Conservation (phyloP, 2,329 filamentous ascomycete genomes). For the Alternaria hordeiaustralica region DNA sequence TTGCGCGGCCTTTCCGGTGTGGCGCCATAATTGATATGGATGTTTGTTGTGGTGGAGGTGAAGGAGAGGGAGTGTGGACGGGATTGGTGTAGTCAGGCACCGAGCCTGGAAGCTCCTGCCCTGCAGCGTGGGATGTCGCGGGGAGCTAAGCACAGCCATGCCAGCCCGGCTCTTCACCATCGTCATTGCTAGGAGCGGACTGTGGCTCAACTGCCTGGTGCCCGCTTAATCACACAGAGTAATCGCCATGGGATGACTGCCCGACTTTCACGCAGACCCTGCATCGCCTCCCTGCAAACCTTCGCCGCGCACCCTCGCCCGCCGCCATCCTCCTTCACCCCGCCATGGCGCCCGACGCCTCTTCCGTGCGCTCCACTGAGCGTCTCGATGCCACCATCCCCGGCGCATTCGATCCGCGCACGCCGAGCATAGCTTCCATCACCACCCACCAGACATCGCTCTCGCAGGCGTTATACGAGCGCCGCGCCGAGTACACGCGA, state of each 20-base stretch:
- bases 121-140: background rate
- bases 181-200: slow-evolving; percentile 15
- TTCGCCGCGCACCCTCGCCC: background rate
- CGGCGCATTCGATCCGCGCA: slow-evolving; percentile 52
- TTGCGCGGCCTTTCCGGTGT: slow-evolving; percentile 41
- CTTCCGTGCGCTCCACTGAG: slow-evolving; percentile 35
- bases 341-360: slow-evolving; percentile 36
- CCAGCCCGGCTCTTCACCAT: slow-evolving; percentile 3
- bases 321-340: slow-evolving; percentile 13
- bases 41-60: slow-evolving; percentile 1
- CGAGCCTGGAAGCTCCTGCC: background rate
- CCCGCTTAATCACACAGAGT: slow-evolving; percentile 12
- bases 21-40: slow-evolving; percentile 33
- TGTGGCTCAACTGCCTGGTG: slow-evolving; percentile 22
- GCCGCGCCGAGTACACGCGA: slow-evolving; percentile 79
- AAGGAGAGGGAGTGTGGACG: background rate
- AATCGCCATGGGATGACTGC: slow-evolving; percentile 13
- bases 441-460: slow-evolving; percentile 56
- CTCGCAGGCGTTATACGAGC: slow-evolving; percentile 68
- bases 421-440: slow-evolving; percentile 29
- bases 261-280: background rate
- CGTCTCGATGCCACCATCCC: slow-evolving; percentile 55
- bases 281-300: background rate
- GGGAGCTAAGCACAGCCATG: slow-evolving; percentile 7
- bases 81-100: background rate